These are phyloP conservation scores for Rubus idaeus DNA, from an alignment of 306 rosid species.

Conservation along the genomic window DNA sequence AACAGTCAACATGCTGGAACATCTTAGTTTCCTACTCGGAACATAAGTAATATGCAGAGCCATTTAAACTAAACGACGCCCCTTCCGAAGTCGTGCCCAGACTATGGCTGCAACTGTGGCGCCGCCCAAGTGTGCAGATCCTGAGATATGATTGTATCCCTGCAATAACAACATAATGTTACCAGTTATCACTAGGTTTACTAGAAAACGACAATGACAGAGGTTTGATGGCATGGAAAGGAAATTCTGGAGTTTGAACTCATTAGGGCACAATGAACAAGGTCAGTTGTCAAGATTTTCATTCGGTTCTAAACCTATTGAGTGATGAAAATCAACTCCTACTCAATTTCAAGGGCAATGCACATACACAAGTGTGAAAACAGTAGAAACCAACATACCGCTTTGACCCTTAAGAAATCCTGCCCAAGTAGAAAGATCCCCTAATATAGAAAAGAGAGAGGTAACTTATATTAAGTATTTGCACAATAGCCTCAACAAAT, in stretches of 20 bases:
- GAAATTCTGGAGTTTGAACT: not conserved
- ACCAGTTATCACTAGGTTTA: not conserved
- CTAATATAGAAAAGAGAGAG: slow-evolving; percentile 44
- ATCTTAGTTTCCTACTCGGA: not conserved
- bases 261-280: not conserved
- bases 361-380: not conserved
- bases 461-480: slow-evolving; percentile 24
- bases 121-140: slow-evolving; percentile 87
- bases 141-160: slow-evolving; percentile 65
- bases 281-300: not conserved
- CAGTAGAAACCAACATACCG: slow-evolving; percentile 44
- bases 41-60: not conserved
- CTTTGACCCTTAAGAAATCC: slow-evolving; percentile 50
- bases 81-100: slow-evolving; percentile 64
- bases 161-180: slow-evolving; percentile 29
- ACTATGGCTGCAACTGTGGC: slow-evolving; percentile 81
- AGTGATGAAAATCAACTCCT: not conserved
- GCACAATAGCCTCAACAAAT: slow-evolving; percentile 18
- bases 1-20: not conserved
- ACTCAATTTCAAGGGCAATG: not conserved
- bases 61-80: slow-evolving; percentile 30
- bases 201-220: slow-evolving; percentile 1
- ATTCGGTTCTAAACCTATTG: not conserved
- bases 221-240: slow-evolving; percentile 8
- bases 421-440: slow-evolving; percentile 69